phyloP scores from a whole-genome alignment of 305 asterid species.

The Solanum hybrid region DNA sequence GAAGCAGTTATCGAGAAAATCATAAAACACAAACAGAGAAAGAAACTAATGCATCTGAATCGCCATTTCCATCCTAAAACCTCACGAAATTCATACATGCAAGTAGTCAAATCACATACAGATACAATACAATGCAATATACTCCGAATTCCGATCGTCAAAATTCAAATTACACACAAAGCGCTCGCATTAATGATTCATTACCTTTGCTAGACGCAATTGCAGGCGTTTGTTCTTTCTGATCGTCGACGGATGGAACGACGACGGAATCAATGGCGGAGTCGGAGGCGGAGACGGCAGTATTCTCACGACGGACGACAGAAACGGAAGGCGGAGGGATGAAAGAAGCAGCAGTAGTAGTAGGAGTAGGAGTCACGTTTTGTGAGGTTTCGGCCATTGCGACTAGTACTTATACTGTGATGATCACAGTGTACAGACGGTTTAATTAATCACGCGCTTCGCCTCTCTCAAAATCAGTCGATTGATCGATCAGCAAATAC shows the following conservation, averaged over 20 bases:
- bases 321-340: conserved; percentile 12
- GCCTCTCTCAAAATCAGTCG: not conserved
- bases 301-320: conserved; percentile 38
- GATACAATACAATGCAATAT: not conserved
- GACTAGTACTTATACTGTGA: not conserved
- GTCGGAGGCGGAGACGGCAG: not conserved
- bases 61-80: not conserved
- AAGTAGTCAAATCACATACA: not conserved
- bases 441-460: not conserved
- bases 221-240: conserved; percentile 30
- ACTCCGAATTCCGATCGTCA: not conserved
- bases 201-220: conserved; percentile 50
- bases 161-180: not conserved
- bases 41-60: not conserved
- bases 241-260: conserved; percentile 27
- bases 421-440: not conserved
- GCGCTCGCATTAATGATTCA: not conserved
- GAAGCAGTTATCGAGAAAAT: not conserved
- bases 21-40: not conserved
- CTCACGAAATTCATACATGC: not conserved
- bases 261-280: not conserved
- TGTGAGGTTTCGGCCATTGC: conserved; percentile 1
- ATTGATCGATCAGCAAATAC: not conserved
- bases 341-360: not conserved
- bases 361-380: not conserved